These are phyloP conservation scores for Rhododendron griersonianum DNA, from an alignment of 148 eudicot species.

Conservation along the genomic window DNA sequence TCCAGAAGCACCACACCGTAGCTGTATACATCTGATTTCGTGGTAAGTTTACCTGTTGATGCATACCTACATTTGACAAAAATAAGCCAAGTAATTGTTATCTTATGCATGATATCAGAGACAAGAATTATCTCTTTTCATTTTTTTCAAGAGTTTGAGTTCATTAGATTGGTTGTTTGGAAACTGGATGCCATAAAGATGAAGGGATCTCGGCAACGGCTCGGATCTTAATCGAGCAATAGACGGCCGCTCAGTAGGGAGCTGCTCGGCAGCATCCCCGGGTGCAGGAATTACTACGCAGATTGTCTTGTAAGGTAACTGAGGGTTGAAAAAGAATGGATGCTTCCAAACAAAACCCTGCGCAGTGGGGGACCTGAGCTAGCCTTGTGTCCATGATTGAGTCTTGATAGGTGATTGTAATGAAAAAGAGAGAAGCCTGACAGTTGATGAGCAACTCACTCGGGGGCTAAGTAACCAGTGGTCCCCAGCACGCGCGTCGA, in stretches of 20 bases:
- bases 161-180: not conserved
- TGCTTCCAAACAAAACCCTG: not conserved
- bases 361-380: not conserved
- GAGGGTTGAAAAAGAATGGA: not conserved
- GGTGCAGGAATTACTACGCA: not conserved
- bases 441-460: conserved; percentile 51
- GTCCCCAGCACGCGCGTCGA: conserved; percentile 93
- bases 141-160: not conserved
- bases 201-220: not conserved
- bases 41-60: conserved; percentile 85
- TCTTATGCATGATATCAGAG: not conserved
- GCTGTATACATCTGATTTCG: conserved; percentile 96
- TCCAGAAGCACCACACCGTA: conserved; percentile 91
- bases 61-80: conserved; percentile 47
- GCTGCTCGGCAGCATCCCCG: too few species aligned
- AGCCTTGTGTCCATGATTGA: not conserved
- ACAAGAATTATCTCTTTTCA: not conserved
- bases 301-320: not conserved
- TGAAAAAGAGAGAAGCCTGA: not conserved
- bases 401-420: not conserved
- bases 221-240: too few species aligned
- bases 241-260: too few species aligned
- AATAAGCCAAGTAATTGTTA: not conserved
- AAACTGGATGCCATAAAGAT: not conserved
- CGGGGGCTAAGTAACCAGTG: conserved; percentile 93